Base-by-base conservation (phyloP, 1,139 yeast genomes). In the Kurtzmaniella quercitrusa region DNA sequence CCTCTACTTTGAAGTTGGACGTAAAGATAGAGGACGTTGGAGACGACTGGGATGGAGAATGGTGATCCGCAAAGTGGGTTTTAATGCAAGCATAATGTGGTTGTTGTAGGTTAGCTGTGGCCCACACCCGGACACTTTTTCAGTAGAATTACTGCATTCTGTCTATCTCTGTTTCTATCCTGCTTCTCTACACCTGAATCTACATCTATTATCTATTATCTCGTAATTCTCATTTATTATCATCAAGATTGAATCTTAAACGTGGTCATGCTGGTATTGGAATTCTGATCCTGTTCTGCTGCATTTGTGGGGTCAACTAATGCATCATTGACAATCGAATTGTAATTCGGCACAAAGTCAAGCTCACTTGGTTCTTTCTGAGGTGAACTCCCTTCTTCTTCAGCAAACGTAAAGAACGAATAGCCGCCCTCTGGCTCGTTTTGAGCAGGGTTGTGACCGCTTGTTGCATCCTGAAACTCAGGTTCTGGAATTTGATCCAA, bases 11-110 rank as follows among this genome's bases (percentile, higher is more conserved):
- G 38, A 70, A 73, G 39, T 57, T 75, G 44, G 65, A 73, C 40
- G 53, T 74, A 11, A 71, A 62, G 8, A 63, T 59, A 14, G 75
- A 66, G 12, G 70, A 66, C 8, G 75, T 69, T 18, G 82, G 72
- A 12, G 81, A 73, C 43, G 79, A 75, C 0, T 80, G 85, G 82
- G 86, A 79, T 33, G 73, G 57, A 39, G 63, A 57, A 10, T 57
- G 67, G 54, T 52, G 36, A 46, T 16, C 36, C 18, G 3, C 11
- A 27, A 25, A 41, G 39, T 21, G 8, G 4, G 23, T 21, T 21
- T 4, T 21, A 21, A 21, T 21, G 4, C 23, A 21, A 21, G 23
- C 8, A 5, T 21, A 21, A 21, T 21, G 8, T 21, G 23, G 8
- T n/a, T n/a, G n/a, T n/a, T n/a, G n/a, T n/a, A n/a, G n/a, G n/a